Conservation (phyloP, 2,329 filamentous ascomycete genomes). For the Fusarium staphyleae region DNA sequence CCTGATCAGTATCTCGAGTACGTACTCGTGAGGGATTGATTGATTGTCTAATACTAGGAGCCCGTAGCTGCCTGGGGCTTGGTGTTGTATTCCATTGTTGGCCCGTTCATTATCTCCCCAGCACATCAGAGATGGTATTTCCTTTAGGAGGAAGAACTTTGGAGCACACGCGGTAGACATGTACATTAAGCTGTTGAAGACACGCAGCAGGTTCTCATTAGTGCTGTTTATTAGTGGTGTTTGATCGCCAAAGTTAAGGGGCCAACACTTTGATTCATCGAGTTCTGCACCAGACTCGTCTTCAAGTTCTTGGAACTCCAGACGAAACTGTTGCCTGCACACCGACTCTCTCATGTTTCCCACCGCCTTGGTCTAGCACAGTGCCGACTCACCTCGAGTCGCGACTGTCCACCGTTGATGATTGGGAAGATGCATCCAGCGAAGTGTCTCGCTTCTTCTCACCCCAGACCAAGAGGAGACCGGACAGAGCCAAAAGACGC, state of each 20-base stretch:
- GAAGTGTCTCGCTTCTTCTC: constrained; percentile 31
- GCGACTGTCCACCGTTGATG: constrained; percentile 4
- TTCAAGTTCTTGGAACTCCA: too few relatives aligned
- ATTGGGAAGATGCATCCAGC: constrained; percentile 13
- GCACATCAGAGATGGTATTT: constrained; percentile 33
- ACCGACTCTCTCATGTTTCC: constrained; percentile 6
- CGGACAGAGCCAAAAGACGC: constrained; percentile 32
- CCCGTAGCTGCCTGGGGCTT: not conserved
- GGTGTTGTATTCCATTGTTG: constrained; percentile 9
- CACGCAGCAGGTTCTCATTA: constrained; percentile 28
- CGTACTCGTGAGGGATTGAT: constrained; percentile 17
- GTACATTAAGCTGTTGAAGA: not conserved
- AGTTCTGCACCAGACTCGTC: too few relatives aligned
- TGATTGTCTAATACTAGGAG: not conserved
- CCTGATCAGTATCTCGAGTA: too few relatives aligned
- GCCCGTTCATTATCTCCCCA: constrained; percentile 16
- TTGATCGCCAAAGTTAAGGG: constrained; percentile 36
- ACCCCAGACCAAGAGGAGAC: constrained; percentile 27
- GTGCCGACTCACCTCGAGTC: constrained; percentile 23
- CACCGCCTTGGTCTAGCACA: constrained; percentile 25
- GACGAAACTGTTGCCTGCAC: not conserved
- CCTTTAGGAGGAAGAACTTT: constrained; percentile 12
- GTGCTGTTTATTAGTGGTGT: constrained; percentile 24
- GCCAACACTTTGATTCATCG: constrained; percentile 9
- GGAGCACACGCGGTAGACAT: not conserved